Evolutionary conservation across 768 basidiomycete species (phyloP), one percentile per base, ranked within the genome.

Genomic region (Leucocoprinus sp.): DNA sequence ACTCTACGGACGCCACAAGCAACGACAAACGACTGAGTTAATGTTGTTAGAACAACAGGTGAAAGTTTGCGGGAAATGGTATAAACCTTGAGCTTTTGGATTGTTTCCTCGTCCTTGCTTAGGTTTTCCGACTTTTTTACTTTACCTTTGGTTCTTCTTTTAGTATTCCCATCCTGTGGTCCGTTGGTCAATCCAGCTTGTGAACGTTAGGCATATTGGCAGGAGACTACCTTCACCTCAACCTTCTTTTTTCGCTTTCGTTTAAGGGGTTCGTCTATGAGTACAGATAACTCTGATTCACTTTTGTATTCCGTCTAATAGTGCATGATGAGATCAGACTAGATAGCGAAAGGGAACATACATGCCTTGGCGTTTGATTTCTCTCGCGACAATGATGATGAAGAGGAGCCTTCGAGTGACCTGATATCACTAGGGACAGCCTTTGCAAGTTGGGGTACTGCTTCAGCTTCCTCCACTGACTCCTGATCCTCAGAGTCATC

Each of bases 1-100:
- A 75, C 66, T 60, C 82, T 89, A 48, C 85, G 78, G 14, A 84
- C 70, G 5, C 88, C 88, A 51, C 89, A 90, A 1, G 84, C 83
- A 11, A 73, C 59, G 1, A 92, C 76, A 11, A 85, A 61, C 12
- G 78, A 68, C 87, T 89, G 46, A n/a, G n/a, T 21, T 14, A 12
- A 47, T 18, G 19, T 18, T 34, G 45, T 26, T 49, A 5, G 12
- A 23, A 46, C n/a, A 45, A 8, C 21, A 39, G 12, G 36, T 19
- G 27, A 15, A 18, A 5, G 7, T n/a, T 9, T 28, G 15, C 18
- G 7, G 19, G 15, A 27, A 24, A n/a, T 39, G 33, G 3, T 27
- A 42, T 55, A 18, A 54, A 79, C 87, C 72, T 91, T 91, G 14
- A 89, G 68, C 36, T 70, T 75, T 56, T 84, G 86, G 50, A 90